These are phyloP conservation scores for Tremella mesenterica DNA, from an alignment of 768 basidiomycete genomes.

Conservation along the genomic window DNA sequence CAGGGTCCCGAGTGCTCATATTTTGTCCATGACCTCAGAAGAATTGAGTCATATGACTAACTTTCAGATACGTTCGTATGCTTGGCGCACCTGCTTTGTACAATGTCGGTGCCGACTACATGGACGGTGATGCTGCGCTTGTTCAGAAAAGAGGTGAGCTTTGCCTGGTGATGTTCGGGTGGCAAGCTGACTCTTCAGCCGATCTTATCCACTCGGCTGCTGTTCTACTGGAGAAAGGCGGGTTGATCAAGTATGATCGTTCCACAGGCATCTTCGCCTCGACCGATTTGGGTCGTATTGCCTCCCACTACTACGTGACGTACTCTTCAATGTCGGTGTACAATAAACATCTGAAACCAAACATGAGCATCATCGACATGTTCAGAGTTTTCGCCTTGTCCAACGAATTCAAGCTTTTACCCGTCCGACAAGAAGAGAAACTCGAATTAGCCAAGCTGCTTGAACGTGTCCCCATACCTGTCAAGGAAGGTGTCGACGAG, in stretches of 20 bases:
- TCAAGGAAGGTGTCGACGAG: constrained; percentile 94
- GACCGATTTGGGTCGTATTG: constrained; percentile 87
- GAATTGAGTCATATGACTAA: constrained; percentile 15
- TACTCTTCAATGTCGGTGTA: constrained; percentile 94
- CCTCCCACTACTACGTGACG: constrained; percentile 90
- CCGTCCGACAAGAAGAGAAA: constrained; percentile 61
- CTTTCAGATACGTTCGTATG: constrained; percentile 80
- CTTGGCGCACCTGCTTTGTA: constrained; percentile 80
- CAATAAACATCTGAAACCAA: constrained; percentile 81
- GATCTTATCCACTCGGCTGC: constrained; percentile 93
- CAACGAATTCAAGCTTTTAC: constrained; percentile 89
- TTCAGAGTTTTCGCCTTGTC: constrained; percentile 92
- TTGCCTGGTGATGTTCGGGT: not conserved
- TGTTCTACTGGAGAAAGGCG: constrained; percentile 83
- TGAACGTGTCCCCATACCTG: constrained; percentile 91
- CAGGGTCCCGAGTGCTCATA: too few species aligned
- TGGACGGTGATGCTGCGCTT: constrained; percentile 69
- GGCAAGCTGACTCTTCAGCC: constrained; percentile 27
- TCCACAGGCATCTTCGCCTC: constrained; percentile 78
- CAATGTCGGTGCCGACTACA: constrained; percentile 78
- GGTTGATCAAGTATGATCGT: constrained; percentile 88
- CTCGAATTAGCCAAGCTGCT: constrained; percentile 79
- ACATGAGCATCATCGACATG: constrained; percentile 79
- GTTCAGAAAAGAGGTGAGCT: constrained; percentile 73
- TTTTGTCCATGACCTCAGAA: too few species aligned